Percentiles rank a stretch among this genome's conserved stretches.
Conservation (phyloP, 116 monocot genomes). For the Dioscorea cayenensis region DNA sequence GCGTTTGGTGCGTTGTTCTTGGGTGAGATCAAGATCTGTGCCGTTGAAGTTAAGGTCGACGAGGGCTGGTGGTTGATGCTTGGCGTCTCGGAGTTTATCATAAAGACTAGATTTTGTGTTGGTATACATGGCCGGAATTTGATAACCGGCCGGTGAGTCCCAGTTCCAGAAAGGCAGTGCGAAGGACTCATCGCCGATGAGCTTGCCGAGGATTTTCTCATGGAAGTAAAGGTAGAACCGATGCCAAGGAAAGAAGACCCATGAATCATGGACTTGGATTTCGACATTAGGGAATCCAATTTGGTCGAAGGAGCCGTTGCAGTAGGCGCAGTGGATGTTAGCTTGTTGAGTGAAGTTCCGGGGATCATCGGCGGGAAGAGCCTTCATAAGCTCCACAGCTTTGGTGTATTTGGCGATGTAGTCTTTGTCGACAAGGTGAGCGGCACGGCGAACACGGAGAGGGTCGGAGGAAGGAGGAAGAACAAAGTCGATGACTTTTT, state of each 20-base stretch:
- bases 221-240: constrained; percentile 43
- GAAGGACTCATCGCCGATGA: constrained; percentile 42
- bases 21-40: neutral
- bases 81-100: constrained; percentile 10
- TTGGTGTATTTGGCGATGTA: constrained; percentile 38
- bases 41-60: constrained; percentile 2
- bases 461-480: constrained; percentile 1
- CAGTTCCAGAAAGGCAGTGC: constrained; percentile 55
- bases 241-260: constrained; percentile 52
- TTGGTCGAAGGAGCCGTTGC: constrained; percentile 47
- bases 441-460: constrained; percentile 36
- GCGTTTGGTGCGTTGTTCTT: neutral
- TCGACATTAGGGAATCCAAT: constrained; percentile 23
- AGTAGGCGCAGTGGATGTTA: constrained; percentile 66
- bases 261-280: constrained; percentile 33
- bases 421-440: constrained; percentile 26
- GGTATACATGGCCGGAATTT: constrained; percentile 20
- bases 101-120: constrained; percentile 5
- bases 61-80: constrained; percentile 13
- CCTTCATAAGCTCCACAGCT: constrained; percentile 36
- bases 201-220: constrained; percentile 40
- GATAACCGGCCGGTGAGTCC: constrained; percentile 41
- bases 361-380: constrained; percentile 34
- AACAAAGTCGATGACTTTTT: constrained; percentile 17
- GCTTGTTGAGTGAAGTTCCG: constrained; percentile 44